Base-by-base conservation (phyloP, 306 rosid species). In the Cicer cuneatum region DNA sequence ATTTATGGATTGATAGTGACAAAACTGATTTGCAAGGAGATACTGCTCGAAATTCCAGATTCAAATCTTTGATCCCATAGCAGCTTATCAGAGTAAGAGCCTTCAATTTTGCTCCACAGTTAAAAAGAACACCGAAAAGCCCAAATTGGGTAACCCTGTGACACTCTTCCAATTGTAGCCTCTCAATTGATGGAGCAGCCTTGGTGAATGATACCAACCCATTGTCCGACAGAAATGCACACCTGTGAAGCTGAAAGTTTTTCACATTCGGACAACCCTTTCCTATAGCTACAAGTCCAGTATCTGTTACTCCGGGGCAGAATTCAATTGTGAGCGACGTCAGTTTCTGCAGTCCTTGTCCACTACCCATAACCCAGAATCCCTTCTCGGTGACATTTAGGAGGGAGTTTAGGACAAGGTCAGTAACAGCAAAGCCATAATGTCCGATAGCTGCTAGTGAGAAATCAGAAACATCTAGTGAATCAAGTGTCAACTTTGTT, bases 401-500 rank as follows among this genome's bases (percentile, higher is more conserved):
- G 33, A 95, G 97, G 82, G 74, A 76, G 63, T 78, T 62, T 9
- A 95, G 92, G 61, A 64, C 85, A 49, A 92, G 92, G 83, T 92
- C 88, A 0, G 89, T 90, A 39, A 92, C 83, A 10, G 90, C 81
- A 83, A 76, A 69, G 18, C 99, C 93, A 65, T 95, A 95, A 78
- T 85, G 91, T 41, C 99, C 99, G 72, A 95, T 87, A 75, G 87
- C 96, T 66, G 99, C 99, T 37, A 95, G 86, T 74, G 98, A 89
- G 69, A 87, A 80, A 80, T 95, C 99, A 13, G 97, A 83, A 79
- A 95, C 80, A 69, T 66, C 78, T 84, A 95, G 81, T 0, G 89
- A 82, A 77, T 95, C 93, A 42, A 95, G 97, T 85, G 88, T 87
- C 85, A 92, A 74, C 82, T 87, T 92, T 42, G 62, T 70, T 75